Evolutionary conservation across 768 basidiomycete genomes (phyloP).

Genomic region (Pholiota molesta): DNA sequence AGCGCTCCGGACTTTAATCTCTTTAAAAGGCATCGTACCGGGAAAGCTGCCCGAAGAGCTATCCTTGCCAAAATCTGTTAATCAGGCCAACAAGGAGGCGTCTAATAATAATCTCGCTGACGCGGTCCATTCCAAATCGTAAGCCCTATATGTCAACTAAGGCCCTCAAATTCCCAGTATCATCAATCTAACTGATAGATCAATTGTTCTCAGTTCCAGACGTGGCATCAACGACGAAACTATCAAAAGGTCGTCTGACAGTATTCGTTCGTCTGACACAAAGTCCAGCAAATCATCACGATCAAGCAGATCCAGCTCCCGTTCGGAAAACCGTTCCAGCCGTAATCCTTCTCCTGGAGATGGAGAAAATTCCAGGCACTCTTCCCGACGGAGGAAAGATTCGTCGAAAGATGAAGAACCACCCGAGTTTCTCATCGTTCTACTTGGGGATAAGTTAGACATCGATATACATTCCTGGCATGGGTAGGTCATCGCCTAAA

Average conservation of each 20-base stretch:
- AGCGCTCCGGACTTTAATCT: neutral
- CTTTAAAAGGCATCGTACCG: conserved; percentile 3
- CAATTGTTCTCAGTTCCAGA: conserved; percentile 12
- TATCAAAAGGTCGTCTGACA: conserved; percentile 28
- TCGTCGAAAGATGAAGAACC: conserved; percentile 24
- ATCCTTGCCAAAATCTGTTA: neutral
- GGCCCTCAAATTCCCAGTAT: neutral
- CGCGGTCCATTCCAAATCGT: conserved; percentile 15
- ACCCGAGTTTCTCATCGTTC: conserved; percentile 39
- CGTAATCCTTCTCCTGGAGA: conserved; percentile 16
- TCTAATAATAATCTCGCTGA: conserved; percentile 13
- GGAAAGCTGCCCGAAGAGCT: conserved; percentile 1
- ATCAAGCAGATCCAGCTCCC: conserved; percentile 30
- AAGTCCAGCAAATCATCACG: conserved; percentile 32
- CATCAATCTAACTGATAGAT: neutral
- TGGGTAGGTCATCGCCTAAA: conserved; percentile 33
- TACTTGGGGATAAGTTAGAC: conserved; percentile 38
- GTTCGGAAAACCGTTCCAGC: conserved; percentile 18
- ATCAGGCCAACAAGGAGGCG: neutral
- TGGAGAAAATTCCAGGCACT: conserved; percentile 13
- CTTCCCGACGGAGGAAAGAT: conserved; percentile 20
- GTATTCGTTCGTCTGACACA: conserved; percentile 29
- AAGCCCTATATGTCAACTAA: neutral
- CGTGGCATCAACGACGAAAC: conserved; percentile 11
- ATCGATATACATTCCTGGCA: conserved; percentile 42